Percentiles rank a stretch among this genome's conserved stretches.
Conservation (phyloP, 2,329 filamentous ascomycete genomes). For the Macrophomina pseudophaseolina region DNA sequence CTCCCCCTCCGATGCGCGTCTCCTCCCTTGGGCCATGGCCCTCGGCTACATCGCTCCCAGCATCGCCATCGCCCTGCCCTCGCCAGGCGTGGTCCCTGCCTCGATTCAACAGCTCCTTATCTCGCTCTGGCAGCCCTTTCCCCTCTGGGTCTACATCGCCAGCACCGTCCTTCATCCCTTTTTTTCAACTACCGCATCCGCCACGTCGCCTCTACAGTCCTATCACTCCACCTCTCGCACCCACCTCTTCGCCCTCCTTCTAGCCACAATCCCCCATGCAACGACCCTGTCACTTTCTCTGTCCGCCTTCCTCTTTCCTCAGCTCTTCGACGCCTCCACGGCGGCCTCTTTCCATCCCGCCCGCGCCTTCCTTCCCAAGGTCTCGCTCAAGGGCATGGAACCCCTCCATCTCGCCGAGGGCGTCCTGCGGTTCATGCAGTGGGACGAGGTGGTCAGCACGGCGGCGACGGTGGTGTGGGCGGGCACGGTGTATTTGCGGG, state of each 20-base stretch:
- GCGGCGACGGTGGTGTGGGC: constrained; percentile 3
- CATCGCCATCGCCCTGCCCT: constrained; percentile 17
- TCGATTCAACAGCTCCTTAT: not conserved
- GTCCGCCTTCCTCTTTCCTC: not conserved
- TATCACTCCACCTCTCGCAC: not conserved
- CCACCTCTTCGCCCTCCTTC: constrained; percentile 23
- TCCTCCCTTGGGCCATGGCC: constrained; percentile 3
- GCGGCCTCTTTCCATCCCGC: not conserved
- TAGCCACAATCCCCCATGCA: constrained; percentile 11
- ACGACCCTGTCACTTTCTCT: not conserved
- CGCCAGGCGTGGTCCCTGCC: not conserved
- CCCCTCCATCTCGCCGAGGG: not conserved
- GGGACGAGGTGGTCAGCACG: constrained; percentile 19
- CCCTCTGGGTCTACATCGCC: not conserved
- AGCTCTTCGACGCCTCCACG: not conserved
- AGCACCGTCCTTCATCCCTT: not conserved
- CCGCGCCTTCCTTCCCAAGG: constrained; percentile 1
- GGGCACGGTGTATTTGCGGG: not conserved
- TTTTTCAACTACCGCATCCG: not conserved
- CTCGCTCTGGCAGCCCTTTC: constrained; percentile 17
- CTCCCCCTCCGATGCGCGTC: not conserved
- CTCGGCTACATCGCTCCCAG: constrained; percentile 5
- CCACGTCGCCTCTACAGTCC: not conserved
- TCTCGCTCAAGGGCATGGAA: not conserved
- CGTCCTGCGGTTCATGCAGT: constrained; percentile 20